These are phyloP conservation scores for Aspergillus chevalieri DNA, from an alignment of 2,329 filamentous ascomycete species.

Conservation along the genomic window DNA sequence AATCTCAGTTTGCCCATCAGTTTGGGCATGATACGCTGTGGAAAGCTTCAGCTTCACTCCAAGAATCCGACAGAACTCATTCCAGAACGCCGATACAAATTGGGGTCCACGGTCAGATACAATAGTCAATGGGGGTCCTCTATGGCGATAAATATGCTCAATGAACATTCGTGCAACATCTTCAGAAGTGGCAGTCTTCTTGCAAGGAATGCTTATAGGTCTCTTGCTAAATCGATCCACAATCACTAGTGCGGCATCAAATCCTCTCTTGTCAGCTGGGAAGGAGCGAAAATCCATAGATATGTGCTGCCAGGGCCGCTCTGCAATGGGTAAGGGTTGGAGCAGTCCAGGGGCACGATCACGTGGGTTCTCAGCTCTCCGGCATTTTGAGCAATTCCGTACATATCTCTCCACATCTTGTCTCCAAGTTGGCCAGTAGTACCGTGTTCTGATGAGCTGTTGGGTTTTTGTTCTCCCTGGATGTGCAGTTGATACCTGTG, in stretches of 20 bases:
- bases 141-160: neutral
- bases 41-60: neutral
- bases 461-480: too few relatives aligned
- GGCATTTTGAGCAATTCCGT: neutral
- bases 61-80: neutral
- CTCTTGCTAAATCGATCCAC: neutral
- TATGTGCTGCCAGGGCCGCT: neutral
- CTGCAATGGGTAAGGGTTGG: neutral
- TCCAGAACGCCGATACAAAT: neutral
- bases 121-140: neutral
- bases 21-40: neutral
- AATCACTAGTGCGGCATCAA: neutral
- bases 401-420: neutral
- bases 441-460: too few relatives aligned
- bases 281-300: neutral
- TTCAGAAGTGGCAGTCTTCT: neutral
- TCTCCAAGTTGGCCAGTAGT: too few relatives aligned
- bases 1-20: neutral
- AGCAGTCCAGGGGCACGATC: neutral
- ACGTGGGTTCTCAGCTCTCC: neutral
- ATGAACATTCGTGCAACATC: neutral
- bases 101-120: neutral
- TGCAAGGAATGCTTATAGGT: neutral
- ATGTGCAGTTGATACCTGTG: too few relatives aligned
- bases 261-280: neutral